These are phyloP conservation scores for Chalaropsis thielavioides DNA, from an alignment of 2,329 filamentous ascomycete species.

Conservation along the genomic window DNA sequence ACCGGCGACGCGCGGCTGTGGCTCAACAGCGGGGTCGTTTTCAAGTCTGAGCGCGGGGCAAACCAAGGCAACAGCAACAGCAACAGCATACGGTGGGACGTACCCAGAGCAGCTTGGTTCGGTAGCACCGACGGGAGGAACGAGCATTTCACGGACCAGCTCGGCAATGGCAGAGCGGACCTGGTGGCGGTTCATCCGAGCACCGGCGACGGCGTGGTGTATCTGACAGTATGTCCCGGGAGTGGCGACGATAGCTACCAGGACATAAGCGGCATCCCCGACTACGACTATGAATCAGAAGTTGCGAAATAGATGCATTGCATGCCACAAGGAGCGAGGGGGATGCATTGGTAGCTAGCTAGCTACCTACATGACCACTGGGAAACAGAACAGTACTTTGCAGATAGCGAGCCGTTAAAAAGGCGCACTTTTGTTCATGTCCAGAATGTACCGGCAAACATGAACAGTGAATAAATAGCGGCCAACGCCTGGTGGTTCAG, in stretches of 20 bases:
- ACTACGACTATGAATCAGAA: slow-evolving; percentile 10
- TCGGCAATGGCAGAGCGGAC: slow-evolving; percentile 22
- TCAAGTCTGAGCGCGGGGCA: background rate
- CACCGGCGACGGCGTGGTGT: slow-evolving; percentile 2
- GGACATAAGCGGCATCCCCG: slow-evolving; percentile 5
- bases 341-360: background rate
- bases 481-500: background rate
- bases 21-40: slow-evolving; percentile 22
- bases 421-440: background rate
- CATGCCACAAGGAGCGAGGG: background rate
- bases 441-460: background rate
- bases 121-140: slow-evolving; percentile 19
- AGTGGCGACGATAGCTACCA: slow-evolving; percentile 1
- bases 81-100: background rate
- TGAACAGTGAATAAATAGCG: background rate
- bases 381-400: slow-evolving; percentile 4
- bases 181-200: slow-evolving; percentile 17
- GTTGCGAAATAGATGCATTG: background rate
- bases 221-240: slow-evolving; percentile 6
- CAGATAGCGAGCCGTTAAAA: background rate
- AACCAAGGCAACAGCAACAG: background rate
- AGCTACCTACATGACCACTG: background rate
- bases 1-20: slow-evolving; percentile 24
- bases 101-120: slow-evolving; percentile 3
- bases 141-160: slow-evolving; percentile 21